A percentile compares a stretch with the other conserved stretches of the same genome.
Conservation (phyloP, 2,329 filamentous ascomycete species). For the Rhinocladiella similis region DNA sequence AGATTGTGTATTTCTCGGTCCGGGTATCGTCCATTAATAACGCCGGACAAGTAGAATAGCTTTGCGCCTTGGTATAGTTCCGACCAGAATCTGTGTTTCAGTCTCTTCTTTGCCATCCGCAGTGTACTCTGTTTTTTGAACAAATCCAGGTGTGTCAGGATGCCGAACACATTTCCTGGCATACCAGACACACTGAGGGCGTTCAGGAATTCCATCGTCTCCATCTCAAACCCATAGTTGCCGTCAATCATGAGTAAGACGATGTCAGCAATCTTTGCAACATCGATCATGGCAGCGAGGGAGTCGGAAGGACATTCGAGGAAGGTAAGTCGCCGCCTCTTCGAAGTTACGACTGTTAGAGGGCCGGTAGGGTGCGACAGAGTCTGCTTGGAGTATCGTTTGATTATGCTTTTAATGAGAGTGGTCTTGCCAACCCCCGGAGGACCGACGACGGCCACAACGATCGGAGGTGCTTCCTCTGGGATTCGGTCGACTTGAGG, state of each 20-base stretch:
- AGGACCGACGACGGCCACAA: slow-evolving; percentile 92
- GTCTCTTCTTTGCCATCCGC: slow-evolving; percentile 89
- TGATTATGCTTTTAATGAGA: slow-evolving; percentile 88
- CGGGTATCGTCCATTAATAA: slow-evolving; percentile 94
- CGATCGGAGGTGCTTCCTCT: slow-evolving; percentile 88
- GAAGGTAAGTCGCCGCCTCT: slow-evolving; percentile 91
- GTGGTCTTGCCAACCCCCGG: slow-evolving; percentile 96
- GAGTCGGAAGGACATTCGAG: slow-evolving; percentile 94
- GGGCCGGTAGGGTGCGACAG: slow-evolving; percentile 86
- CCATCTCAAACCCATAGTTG: slow-evolving; percentile 99
- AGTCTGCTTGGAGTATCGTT: slow-evolving; percentile 93
- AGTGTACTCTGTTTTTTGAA: slow-evolving; percentile 92
- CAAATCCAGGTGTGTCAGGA: slow-evolving; percentile 91
- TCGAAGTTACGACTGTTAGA: slow-evolving; percentile 93
- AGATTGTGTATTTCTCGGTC: slow-evolving; percentile 96
- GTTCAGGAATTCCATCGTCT: slow-evolving; percentile 99
- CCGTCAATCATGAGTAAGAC: slow-evolving; percentile 97
- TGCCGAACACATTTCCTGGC: slow-evolving; percentile 97
- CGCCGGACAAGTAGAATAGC: slow-evolving; percentile 92
- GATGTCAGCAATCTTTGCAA: slow-evolving; percentile 96
- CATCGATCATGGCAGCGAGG: slow-evolving; percentile 92
- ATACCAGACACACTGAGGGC: slow-evolving; percentile 91
- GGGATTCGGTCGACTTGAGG: slow-evolving; percentile 93
- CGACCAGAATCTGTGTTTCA: slow-evolving; percentile 96
- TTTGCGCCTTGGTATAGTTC: slow-evolving; percentile 97